Evolutionary conservation across 192 early-diverging fungal species (phyloP).

Genomic region (Linnemannia exigua): DNA sequence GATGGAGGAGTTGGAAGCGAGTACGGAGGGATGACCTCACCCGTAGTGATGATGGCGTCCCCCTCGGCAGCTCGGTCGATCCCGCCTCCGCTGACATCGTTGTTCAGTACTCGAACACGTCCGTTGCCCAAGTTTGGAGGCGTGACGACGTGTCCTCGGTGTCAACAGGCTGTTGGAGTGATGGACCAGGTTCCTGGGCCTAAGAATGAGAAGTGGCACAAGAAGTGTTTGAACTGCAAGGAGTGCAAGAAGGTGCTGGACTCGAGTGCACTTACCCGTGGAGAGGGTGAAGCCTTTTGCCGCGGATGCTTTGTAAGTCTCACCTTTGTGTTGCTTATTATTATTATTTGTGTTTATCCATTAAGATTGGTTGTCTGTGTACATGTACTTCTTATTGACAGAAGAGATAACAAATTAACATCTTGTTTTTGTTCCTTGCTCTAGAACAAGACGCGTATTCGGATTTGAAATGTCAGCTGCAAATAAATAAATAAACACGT

Average conservation of each 20-base stretch:
- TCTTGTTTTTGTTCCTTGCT: conserved; percentile 14
- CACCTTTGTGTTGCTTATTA: not conserved
- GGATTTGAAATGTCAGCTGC: not conserved
- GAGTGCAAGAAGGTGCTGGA: conserved; percentile 66
- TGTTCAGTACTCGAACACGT: conserved; percentile 55
- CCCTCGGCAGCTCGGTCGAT: conserved; percentile 20
- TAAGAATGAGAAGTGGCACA: conserved; percentile 65
- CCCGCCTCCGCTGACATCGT: conserved; percentile 33
- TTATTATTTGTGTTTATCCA: conserved; percentile 3
- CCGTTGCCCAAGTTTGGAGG: conserved; percentile 64
- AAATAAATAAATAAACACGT: no score
- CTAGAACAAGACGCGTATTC: conserved; percentile 38
- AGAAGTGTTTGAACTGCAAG: conserved; percentile 64
- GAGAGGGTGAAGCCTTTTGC: conserved; percentile 57
- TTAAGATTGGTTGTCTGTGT: no score
- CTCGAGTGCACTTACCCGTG: conserved; percentile 59
- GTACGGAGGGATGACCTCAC: conserved; percentile 6
- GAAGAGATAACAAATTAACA: no score
- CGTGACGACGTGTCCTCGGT: conserved; percentile 60
- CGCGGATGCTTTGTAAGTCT: conserved; percentile 64
- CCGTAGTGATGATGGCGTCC: conserved; percentile 31
- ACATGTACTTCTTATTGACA: no score
- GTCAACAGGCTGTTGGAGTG: conserved; percentile 59
- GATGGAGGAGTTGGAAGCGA: not conserved
- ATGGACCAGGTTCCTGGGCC: conserved; percentile 67